These are phyloP conservation scores for Adansonia grandidieri DNA, from an alignment of 441 rosid species.

Conservation along the genomic window DNA sequence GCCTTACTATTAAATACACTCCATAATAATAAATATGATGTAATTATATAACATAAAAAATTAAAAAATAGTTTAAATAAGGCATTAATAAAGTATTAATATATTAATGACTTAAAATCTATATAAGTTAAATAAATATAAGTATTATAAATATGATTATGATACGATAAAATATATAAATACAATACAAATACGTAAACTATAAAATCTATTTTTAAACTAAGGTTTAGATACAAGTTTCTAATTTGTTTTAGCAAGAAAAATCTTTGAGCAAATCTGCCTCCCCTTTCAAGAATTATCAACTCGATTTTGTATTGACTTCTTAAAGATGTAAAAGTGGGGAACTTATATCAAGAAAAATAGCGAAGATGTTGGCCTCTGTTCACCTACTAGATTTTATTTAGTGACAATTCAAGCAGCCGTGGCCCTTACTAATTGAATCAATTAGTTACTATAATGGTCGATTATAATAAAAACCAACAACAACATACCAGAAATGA, in stretches of 20 bases:
- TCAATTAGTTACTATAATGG: background rate
- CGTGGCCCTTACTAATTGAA: background rate
- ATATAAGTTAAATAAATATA: no score
- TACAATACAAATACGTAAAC: no score
- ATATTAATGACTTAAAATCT: no score
- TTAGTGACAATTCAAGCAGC: background rate
- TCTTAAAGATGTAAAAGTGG: no score
- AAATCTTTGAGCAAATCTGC: background rate
- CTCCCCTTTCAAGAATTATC: background rate
- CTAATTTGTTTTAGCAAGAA: background rate
- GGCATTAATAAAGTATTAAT: no score
- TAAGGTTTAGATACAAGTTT: background rate
- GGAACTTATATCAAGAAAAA: background rate
- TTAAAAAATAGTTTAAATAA: no score
- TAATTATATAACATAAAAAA: no score
- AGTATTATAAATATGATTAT: no score
- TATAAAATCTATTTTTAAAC: background rate
- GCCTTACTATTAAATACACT: background rate
- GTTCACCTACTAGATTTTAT: background rate
- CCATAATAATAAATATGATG: no score
- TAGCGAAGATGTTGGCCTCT: background rate
- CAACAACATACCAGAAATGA: constrained; percentile 52
- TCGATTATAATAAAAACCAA: background rate
- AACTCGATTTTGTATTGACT: background rate
- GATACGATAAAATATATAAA: no score